phyloP scores from a whole-genome alignment of 192 early-diverging fungal genomes.

The Anaeromyces robustus region DNA sequence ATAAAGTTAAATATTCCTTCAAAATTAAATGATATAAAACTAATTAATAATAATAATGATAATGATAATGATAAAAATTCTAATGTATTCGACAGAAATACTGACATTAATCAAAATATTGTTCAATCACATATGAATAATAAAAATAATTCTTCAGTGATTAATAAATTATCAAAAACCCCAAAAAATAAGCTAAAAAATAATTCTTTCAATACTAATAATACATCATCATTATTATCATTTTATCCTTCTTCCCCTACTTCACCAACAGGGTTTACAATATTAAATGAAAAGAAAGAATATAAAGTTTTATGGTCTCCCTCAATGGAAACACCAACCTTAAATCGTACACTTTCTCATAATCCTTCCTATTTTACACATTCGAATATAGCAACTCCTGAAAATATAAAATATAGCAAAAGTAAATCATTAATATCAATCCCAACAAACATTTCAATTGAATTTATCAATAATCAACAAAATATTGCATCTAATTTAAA shows the following conservation, averaged over 20 bases:
- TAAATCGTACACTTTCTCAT: neutral
- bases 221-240: neutral
- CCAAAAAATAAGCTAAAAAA: neutral
- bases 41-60: no score
- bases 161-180: no score
- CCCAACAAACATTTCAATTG: neutral
- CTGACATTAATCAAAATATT: no score
- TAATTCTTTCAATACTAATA: neutral
- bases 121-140: no score
- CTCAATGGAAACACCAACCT: neutral
- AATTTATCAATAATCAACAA: neutral
- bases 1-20: no score
- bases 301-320: neutral
- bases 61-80: no score
- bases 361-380: neutral
- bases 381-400: neutral
- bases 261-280: neutral
- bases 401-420: neutral
- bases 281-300: neutral
- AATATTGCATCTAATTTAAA: neutral
- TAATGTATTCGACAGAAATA: no score
- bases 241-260: neutral
- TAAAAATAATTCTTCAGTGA: no score
- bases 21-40: no score
- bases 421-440: neutral